Conservation (phyloP, 352 stramenopile genomes). For the Globisporangium emineosum region DNA sequence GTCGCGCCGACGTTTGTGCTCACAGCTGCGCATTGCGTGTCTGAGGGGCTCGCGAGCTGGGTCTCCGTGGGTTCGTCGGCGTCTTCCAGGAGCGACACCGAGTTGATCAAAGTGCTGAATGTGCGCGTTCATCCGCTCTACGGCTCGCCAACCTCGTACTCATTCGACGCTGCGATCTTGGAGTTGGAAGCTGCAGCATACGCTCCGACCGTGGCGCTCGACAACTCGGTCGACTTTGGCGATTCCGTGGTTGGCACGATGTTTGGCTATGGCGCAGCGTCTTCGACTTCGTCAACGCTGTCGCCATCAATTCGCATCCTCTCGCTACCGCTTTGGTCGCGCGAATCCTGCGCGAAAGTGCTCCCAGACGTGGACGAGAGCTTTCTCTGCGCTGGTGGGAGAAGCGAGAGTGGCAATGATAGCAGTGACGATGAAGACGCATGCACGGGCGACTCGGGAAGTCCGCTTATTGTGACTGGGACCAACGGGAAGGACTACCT, state of each 20-base stretch:
- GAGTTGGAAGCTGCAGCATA: not conserved
- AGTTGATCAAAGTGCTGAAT: slow-evolving; percentile 4
- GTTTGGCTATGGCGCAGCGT: slow-evolving; percentile 1
- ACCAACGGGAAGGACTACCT: slow-evolving; percentile 1
- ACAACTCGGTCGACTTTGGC: slow-evolving; percentile 6
- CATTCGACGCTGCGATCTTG: slow-evolving; percentile 1
- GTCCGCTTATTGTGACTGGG: not conserved
- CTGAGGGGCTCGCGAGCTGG: slow-evolving; percentile 21
- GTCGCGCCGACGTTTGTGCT: slow-evolving; percentile 42
- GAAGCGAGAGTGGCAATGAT: not conserved
- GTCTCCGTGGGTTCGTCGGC: slow-evolving; percentile 26
- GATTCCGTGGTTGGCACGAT: not conserved
- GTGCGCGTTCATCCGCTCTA: slow-evolving; percentile 3
- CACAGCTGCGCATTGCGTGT: slow-evolving; percentile 39
- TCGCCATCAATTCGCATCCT: not conserved
- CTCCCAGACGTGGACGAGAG: slow-evolving; percentile 5
- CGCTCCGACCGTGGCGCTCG: not conserved
- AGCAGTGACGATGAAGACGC: not conserved
- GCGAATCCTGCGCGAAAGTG: not conserved
- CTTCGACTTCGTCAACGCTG: not conserved
- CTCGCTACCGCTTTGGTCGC: not conserved
- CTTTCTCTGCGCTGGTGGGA: slow-evolving; percentile 2
- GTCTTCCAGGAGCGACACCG: slow-evolving; percentile 18
- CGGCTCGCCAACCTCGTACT: not conserved
- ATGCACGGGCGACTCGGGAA: slow-evolving; percentile 4